Percentiles rank a stretch among this genome's conserved stretches.
Conservation (phyloP, 169 alveolate genomes). For the Cryptosporidium bovis region DNA sequence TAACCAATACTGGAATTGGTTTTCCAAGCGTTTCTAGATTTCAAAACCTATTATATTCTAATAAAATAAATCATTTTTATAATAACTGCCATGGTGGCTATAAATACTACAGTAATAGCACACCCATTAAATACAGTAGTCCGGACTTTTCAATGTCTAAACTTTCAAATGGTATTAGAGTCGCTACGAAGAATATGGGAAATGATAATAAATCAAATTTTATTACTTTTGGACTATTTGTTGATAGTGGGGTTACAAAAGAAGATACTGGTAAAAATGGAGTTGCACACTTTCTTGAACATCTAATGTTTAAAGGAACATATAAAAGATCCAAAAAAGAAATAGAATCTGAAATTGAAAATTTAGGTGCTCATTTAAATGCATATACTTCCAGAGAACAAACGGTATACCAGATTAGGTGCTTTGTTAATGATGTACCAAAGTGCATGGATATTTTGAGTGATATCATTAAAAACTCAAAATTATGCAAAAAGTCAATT, state of each 20-base stretch:
- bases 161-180: constrained; percentile 88
- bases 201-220: constrained; percentile 77
- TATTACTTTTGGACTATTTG: constrained; percentile 93
- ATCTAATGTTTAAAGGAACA: constrained; percentile 96
- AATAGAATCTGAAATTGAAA: constrained; percentile 94
- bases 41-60: too few relatives aligned
- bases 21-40: too few relatives aligned
- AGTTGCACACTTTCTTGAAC: constrained; percentile 97
- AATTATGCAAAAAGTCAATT: constrained; percentile 85
- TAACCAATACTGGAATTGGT: too few relatives aligned
- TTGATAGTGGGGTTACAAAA: constrained; percentile 95
- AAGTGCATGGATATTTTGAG: constrained; percentile 91
- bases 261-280: constrained; percentile 93
- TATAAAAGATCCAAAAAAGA: constrained; percentile 88
- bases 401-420: constrained; percentile 91
- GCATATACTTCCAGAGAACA: constrained; percentile 98
- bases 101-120: too few relatives aligned
- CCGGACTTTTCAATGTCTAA: constrained; percentile 77
- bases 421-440: constrained; percentile 86
- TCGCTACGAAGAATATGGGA: constrained; percentile 87
- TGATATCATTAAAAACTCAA: constrained; percentile 92
- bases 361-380: constrained; percentile 95
- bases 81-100: too few relatives aligned
- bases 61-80: too few relatives aligned
- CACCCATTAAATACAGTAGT: not conserved